phyloP scores from a whole-genome alignment of 163 green algal species.

The Trebouxiophyceae sp. region DNA sequence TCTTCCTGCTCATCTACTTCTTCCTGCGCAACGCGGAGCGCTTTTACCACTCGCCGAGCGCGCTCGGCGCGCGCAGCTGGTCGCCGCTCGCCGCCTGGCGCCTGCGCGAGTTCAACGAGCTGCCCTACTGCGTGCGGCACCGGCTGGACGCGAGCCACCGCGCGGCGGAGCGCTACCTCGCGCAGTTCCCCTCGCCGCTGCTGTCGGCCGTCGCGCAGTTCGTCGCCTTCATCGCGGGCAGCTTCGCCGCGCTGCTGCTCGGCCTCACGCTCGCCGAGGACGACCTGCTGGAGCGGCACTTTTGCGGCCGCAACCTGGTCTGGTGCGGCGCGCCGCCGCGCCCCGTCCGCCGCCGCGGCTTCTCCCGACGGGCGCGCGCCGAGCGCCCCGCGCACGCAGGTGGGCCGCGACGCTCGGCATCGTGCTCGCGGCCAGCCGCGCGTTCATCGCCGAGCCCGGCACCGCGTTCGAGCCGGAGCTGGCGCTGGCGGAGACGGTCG shows the following conservation, averaged over 20 bases:
- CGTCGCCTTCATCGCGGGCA: conserved; percentile 73
- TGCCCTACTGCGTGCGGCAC: conserved; percentile 79
- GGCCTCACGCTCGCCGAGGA: conserved; percentile 52
- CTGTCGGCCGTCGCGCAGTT: conserved; percentile 60
- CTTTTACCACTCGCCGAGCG: conserved; percentile 79
- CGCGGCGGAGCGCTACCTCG: conserved; percentile 76
- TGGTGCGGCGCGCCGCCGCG: conserved; percentile 45
- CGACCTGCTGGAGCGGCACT: conserved; percentile 53
- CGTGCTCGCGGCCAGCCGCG: conserved; percentile 64
- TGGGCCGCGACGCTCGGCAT: conserved; percentile 75
- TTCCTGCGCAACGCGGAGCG: conserved; percentile 90
- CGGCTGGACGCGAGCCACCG: conserved; percentile 62
- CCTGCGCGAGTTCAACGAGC: conserved; percentile 92
- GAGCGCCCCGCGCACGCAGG: conserved; percentile 13
- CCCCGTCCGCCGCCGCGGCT: background rate
- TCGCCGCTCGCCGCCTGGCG: conserved; percentile 62
- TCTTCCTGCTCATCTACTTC: conserved; percentile 94
- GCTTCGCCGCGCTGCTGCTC: conserved; percentile 71
- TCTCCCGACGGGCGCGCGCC: background rate
- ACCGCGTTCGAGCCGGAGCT: conserved; percentile 76
- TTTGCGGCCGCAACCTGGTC: conserved; percentile 70
- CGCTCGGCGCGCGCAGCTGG: conserved; percentile 61
- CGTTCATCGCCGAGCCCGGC: conserved; percentile 58
- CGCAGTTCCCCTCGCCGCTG: conserved; percentile 73
- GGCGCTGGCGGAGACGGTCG: conserved; percentile 71